Conservation (phyloP, 768 basidiomycete species). For the Basidioascus undulatus region DNA sequence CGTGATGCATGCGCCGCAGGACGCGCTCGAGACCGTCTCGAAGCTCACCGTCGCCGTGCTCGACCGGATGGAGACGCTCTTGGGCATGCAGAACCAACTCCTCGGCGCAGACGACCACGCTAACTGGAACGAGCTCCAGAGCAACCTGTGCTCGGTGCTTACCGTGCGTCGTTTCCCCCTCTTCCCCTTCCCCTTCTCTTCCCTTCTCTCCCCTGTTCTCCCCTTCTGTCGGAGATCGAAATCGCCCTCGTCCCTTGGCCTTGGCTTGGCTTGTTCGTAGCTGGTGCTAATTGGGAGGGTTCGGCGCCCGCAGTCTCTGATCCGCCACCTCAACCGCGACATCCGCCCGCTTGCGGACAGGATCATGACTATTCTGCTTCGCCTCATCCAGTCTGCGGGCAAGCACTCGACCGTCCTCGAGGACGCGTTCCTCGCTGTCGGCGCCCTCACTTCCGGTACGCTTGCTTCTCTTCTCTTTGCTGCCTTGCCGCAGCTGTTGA, state of each 20-base stretch:
- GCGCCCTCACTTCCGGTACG: slow-evolving; percentile 53
- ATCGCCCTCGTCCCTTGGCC: neutral
- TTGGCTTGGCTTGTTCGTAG: neutral
- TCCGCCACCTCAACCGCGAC: slow-evolving; percentile 56
- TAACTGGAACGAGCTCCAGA: slow-evolving; percentile 96
- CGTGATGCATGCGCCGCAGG: slow-evolving; percentile 50
- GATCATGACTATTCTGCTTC: slow-evolving; percentile 76
- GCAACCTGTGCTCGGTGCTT: slow-evolving; percentile 75
- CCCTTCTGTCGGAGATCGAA: neutral
- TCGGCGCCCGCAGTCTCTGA: slow-evolving; percentile 34
- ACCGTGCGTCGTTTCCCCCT: slow-evolving; percentile 30
- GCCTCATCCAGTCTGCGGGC: slow-evolving; percentile 60
- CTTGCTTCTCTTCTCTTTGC: slow-evolving; percentile 7
- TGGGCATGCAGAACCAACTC: slow-evolving; percentile 75
- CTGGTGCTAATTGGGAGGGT: no score
- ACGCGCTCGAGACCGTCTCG: slow-evolving; percentile 56
- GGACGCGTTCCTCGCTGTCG: slow-evolving; percentile 84
- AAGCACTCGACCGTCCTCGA: slow-evolving; percentile 88
- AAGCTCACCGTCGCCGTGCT: slow-evolving; percentile 60
- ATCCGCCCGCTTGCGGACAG: slow-evolving; percentile 77
- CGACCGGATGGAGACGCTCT: slow-evolving; percentile 68
- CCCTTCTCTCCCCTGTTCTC: slow-evolving; percentile 4
- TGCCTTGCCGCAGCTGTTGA: slow-evolving; percentile 10
- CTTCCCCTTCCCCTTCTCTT: neutral
- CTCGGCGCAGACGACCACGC: slow-evolving; percentile 85